phyloP scores from a whole-genome alignment of 495 filamentous ascomycete species.

The Tuber calosporum region DNA sequence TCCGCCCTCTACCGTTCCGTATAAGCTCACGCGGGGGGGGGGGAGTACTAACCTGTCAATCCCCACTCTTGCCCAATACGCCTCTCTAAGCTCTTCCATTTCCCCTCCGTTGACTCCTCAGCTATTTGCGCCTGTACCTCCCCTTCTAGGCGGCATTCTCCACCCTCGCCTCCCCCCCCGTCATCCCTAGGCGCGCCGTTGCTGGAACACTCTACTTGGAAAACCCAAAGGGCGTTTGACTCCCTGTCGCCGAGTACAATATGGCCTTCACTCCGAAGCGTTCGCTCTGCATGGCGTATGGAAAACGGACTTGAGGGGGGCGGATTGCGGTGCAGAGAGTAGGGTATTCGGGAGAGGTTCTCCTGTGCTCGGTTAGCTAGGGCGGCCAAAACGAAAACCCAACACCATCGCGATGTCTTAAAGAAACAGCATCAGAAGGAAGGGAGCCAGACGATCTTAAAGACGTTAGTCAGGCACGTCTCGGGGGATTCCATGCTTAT shows the following conservation, averaged over 20 bases:
- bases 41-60: constrained; percentile 22
- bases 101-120: constrained; percentile 37
- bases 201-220: constrained; percentile 34
- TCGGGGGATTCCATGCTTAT: constrained; percentile 40
- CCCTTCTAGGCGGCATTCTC: constrained; percentile 26
- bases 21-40: not conserved
- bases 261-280: constrained; percentile 30
- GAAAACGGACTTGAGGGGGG: not conserved
- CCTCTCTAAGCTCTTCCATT: constrained; percentile 35
- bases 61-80: constrained; percentile 36
- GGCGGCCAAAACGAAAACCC: not conserved
- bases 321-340: constrained; percentile 28
- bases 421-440: not conserved
- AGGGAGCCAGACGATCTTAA: constrained; percentile 39
- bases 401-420: not conserved
- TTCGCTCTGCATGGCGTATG: constrained; percentile 35
- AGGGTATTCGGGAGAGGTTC: constrained; percentile 35
- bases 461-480: constrained; percentile 40
- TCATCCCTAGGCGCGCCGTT: not conserved
- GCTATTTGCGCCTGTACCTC: constrained; percentile 34
- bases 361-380: constrained; percentile 23
- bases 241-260: constrained; percentile 36
- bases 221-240: constrained; percentile 34
- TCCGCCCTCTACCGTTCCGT: not conserved
- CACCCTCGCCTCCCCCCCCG: not conserved